Evolutionary conservation across 805 yeast species (phyloP), one percentile per base, ranked within the genome.

Genomic region (Wickerhamomyces silvicola): DNA sequence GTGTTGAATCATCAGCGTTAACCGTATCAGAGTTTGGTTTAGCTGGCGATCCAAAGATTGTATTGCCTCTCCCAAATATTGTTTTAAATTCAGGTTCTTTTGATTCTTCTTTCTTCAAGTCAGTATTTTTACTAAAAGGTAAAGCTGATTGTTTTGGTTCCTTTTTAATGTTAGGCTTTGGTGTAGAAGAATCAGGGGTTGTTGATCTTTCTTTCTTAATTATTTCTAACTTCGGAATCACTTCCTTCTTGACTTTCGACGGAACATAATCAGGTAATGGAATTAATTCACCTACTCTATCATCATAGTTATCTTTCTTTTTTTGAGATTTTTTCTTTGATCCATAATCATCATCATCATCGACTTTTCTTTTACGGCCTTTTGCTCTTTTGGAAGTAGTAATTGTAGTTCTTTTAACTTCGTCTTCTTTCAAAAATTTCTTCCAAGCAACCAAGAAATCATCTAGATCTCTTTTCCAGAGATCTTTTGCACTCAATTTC

Each of bases 391-490:
- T 69, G 36, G 60, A 62, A 4, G 71, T 60, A n/a, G 66, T 55
- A 34, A 72, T 53, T 22, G 70, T 64, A 22, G 67, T 63, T 40
- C 86, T 72, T 36, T 69, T 70, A 36, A 69, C 71, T 34, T 68
- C 70, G 54, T 88, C 96, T 9, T 67, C 72, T 19, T 63, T 66
- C 50, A 85, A 59, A 55, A 84, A 87, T 35, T 68, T 60, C 2
- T 77, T 69, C 79, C 90, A 92, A 9, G 69, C 70, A 7, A 45
- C 64, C 37, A 73, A 50, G 56, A 92, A 90, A 1, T 60, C 78
- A 35, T 86, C 94, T 43, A 92, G 66, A 54, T 92, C 98, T 27
- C 57, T 68, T 37, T 63, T 70, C 98, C 98, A 92, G 35, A 92
- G 62, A 54, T 88, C 97, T 54, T 84, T 85, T 11, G 95, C 87